Evolutionary conservation across 768 basidiomycete genomes (phyloP), one percentile per base, ranked within the genome.

Genomic region (Tephrocybe rancida): DNA sequence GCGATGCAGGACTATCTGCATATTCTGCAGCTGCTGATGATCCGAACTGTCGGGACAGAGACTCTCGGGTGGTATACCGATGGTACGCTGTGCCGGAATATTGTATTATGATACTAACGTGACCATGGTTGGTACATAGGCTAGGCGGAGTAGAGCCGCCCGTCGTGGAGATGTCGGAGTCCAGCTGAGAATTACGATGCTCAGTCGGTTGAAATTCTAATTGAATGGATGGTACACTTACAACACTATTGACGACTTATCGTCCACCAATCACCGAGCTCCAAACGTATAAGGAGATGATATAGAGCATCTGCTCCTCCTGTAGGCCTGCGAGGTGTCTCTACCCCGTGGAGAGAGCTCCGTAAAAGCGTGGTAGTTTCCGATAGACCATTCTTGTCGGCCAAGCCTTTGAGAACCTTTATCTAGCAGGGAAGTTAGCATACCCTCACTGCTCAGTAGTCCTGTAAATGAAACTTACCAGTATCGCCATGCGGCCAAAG

Each of bases 181-280:
- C n/a, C n/a, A 32, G 30, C 30, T 7, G 30, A 32, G 13, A 13
- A 7, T 32, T 32, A 32, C 30, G 13, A 32, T 32, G 30, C n/a
- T n/a, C n/a, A n/a, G n/a, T n/a, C n/a, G n/a, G n/a, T n/a, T n/a
- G n/a, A n/a, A n/a, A n/a, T n/a, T n/a, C n/a, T n/a, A n/a, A n/a
- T n/a, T n/a, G n/a, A n/a, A n/a, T n/a, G n/a, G n/a, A n/a, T n/a
- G n/a, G n/a, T n/a, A n/a, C n/a, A 32, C 30, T 32, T 32, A 32
- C 30, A 26, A 44, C 13, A 8, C 29, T 56, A 55, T 57, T 56
- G 47, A 43, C 44, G 46, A 44, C 54, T 54, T 38, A 58, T 56
- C 9, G 67, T 61, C 87, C 86, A 87, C 84, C 84, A 88, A 6
- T 82, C 77, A 3, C 73, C 76, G 26, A 83, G 67, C 59, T 82